Evolutionary conservation across 2,329 filamentous ascomycete species (phyloP).

Genomic region (Ophiostoma perfectum): DNA sequence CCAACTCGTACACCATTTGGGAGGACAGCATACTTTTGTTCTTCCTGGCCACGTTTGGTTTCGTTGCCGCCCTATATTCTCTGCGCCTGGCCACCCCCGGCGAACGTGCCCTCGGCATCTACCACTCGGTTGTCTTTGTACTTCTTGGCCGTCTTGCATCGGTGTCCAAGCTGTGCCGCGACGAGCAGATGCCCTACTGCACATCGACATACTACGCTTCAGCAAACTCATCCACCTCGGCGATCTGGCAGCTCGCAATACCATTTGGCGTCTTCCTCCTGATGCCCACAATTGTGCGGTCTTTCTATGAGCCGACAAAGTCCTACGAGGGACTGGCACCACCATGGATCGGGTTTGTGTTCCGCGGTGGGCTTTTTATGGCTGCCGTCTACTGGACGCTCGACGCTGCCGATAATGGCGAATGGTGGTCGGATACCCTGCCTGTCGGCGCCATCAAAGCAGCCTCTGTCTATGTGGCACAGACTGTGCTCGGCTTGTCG

Average conservation of each 20-base stretch:
- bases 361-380: conserved; percentile 70
- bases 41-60: conserved; percentile 81
- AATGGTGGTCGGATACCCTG: conserved; percentile 60
- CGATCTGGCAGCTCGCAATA: conserved; percentile 79
- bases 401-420: conserved; percentile 79
- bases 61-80: conserved; percentile 67
- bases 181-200: conserved; percentile 98
- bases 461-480: conserved; percentile 69
- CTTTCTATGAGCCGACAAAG: conserved; percentile 73
- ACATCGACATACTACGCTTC: conserved; percentile 94
- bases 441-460: conserved; percentile 63
- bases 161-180: conserved; percentile 85
- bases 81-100: conserved; percentile 62
- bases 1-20: conserved; percentile 98
- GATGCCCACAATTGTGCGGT: conserved; percentile 69
- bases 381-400: conserved; percentile 81
- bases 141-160: conserved; percentile 74
- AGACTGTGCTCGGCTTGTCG: conserved; percentile 71
- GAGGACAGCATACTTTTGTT: conserved; percentile 92
- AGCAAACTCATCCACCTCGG: conserved; percentile 83
- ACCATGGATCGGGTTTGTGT: conserved; percentile 74
- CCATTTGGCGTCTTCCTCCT: conserved; percentile 67
- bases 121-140: conserved; percentile 80
- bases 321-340: conserved; percentile 85
- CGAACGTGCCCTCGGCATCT: conserved; percentile 70